Base-by-base conservation (phyloP, 768 basidiomycete species). In the Leucocoprinus sp. region DNA sequence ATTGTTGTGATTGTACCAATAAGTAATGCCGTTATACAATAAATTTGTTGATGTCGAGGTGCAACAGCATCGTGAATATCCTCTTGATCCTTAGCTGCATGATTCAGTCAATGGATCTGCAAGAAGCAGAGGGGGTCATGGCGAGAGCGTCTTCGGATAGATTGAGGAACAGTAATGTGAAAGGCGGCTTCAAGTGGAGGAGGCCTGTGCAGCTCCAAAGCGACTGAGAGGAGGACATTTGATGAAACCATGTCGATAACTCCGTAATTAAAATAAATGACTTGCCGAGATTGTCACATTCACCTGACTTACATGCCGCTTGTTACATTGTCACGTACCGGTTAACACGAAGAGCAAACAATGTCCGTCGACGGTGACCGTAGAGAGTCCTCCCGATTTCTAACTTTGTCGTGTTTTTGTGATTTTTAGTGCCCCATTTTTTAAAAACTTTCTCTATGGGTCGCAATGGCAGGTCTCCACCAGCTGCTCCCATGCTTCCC, bases 401-500 rank as follows among this genome's bases (percentile, higher is more conserved):
- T 26, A 31, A 34, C 37, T 17, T 24, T 19, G 14, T 6, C 34
- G 37, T 31, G 21, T 21, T 19, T 37, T 45, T 18, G 31, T 33
- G 14, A 22, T 18, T 27, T 23, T 18, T 40, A 7, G 21, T 14
- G 11, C 21, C n/a, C 19, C 12, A 4, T 18, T 23, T 21, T 6
- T 22, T 14, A n/a, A 26, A 24, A 9, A 34, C 23, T 5, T 12
- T 8, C 9, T 26, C 46, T 31, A 72, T 72, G 70, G 70, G 65
- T 48, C 65, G 70, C 45, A 67, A 66, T 15, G 52, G 56, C 21
- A 57, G 62, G 21, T 52, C 52, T 42, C 60, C 63, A 23, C 60
- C 65, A 2, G 51, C 60, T 8, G 46, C 60, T 27, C 50, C 53
- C 21, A 54, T 64, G 2, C 60, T 87, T 27, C 85, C 85, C 26